Evolutionary conservation across 2,329 filamentous ascomycete genomes (phyloP).

Genomic region (Davidsoniella virescens): DNA sequence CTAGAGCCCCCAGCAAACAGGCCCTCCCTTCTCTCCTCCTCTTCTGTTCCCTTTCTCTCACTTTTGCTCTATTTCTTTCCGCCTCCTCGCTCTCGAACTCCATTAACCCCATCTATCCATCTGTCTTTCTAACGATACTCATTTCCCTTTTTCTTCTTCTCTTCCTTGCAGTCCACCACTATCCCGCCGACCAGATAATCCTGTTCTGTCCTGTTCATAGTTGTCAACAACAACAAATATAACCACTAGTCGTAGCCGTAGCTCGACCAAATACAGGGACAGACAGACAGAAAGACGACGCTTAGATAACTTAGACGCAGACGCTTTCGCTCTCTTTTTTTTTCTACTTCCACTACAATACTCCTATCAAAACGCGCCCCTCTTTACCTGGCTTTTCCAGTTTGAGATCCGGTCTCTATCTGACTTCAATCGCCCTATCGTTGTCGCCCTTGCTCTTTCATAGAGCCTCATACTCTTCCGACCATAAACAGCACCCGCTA

Average conservation of each 20-base stretch:
- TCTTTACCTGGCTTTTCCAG: constrained; percentile 9
- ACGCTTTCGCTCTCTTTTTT: neutral
- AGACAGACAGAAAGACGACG: neutral
- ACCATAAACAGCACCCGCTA: neutral
- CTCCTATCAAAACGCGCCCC: constrained; percentile 11
- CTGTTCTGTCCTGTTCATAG: neutral
- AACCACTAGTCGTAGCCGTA: no score
- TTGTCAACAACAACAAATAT: no score
- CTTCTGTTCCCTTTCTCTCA: neutral
- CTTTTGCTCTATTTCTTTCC: neutral
- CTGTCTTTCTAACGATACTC: constrained; percentile 8
- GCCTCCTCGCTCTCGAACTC: neutral
- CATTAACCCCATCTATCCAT: constrained; percentile 1
- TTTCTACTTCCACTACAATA: neutral
- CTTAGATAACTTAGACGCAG: constrained; percentile 2
- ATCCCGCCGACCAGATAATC: neutral
- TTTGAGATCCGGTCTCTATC: constrained; percentile 2
- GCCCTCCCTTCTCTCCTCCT: constrained; percentile 5
- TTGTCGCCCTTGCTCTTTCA: neutral
- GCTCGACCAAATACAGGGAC: no score
- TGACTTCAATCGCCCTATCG: neutral
- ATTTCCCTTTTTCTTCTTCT: constrained; percentile 1
- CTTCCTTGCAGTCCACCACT: neutral
- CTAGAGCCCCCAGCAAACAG: neutral
- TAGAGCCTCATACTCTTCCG: neutral